These are phyloP conservation scores for Dendrobium chrysotoxum DNA, from an alignment of 106 monocot genomes.

Conservation along the genomic window DNA sequence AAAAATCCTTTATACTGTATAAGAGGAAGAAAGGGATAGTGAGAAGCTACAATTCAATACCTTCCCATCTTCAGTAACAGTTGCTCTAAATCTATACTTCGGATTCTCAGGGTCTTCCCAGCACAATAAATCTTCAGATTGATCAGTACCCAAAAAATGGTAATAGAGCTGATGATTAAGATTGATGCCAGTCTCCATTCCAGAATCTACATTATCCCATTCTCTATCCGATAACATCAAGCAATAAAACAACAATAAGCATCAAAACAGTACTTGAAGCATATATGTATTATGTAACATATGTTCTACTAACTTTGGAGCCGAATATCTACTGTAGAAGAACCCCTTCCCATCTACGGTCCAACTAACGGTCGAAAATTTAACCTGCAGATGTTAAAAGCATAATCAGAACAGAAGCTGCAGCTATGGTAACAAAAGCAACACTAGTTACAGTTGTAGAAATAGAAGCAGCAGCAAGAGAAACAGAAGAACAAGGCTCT, in stretches of 20 bases:
- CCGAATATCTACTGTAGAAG: slow-evolving; percentile 83
- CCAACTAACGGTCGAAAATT: slow-evolving; percentile 85
- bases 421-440: background rate
- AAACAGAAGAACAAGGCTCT: no score
- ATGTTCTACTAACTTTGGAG: slow-evolving; percentile 55
- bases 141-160: slow-evolving; percentile 84
- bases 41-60: slow-evolving; percentile 24
- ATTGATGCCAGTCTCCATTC: slow-evolving; percentile 77
- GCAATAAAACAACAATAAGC: slow-evolving; percentile 2
- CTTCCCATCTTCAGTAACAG: slow-evolving; percentile 77
- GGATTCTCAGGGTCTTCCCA: slow-evolving; percentile 84
- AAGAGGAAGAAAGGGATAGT: background rate
- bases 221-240: slow-evolving; percentile 24
- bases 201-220: slow-evolving; percentile 53
- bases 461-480: no score
- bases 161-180: slow-evolving; percentile 83
- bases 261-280: background rate
- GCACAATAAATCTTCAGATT: slow-evolving; percentile 87
- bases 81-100: slow-evolving; percentile 42
- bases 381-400: slow-evolving; percentile 43
- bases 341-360: slow-evolving; percentile 89
- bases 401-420: slow-evolving; percentile 3
- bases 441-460: no score
- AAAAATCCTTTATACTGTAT: background rate
- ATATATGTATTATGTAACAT: background rate